phyloP scores from a whole-genome alignment of 2,329 filamentous ascomycete genomes.

The Sarocladiaceae sp. region DNA sequence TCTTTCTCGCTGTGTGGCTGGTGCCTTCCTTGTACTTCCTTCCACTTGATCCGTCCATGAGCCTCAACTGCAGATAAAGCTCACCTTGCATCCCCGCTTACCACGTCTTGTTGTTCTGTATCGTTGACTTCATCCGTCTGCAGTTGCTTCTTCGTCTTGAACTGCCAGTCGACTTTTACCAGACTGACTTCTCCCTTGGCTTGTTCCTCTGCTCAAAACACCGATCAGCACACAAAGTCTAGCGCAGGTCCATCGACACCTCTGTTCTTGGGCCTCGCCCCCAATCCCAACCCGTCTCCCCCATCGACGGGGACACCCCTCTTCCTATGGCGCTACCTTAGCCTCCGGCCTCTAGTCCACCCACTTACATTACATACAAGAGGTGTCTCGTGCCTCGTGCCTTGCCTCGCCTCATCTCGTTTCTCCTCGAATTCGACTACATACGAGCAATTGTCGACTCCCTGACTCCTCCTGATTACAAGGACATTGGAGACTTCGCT shows the following conservation, averaged over 20 bases:
- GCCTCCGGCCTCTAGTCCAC: neutral
- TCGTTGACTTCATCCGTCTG: no score
- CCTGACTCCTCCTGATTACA: neutral
- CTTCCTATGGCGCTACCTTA: neutral
- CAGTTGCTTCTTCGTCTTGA: no score
- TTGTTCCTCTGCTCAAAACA: no score
- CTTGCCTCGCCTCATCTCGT: neutral
- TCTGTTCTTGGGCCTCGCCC: no score
- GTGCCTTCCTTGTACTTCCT: neutral
- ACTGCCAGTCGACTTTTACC: no score
- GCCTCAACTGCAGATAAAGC: neutral
- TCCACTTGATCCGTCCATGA: neutral
- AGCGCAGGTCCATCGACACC: no score
- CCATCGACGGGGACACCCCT: neutral
- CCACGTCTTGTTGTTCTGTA: neutral
- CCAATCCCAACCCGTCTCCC: neutral
- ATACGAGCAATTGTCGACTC: neutral
- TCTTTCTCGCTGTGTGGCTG: slow-evolving; percentile 3
- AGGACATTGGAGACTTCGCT: no score
- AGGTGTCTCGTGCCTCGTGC: neutral
- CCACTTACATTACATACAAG: neutral
- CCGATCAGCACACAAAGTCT: no score
- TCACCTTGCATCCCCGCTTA: neutral
- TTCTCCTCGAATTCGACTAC: neutral
- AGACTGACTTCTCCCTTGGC: no score